A percentile compares a stretch with the other conserved stretches of the same genome.
phyloP scores from a whole-genome alignment of 2,329 filamentous ascomycete species.

The Colletotrichum orchidophilum region DNA sequence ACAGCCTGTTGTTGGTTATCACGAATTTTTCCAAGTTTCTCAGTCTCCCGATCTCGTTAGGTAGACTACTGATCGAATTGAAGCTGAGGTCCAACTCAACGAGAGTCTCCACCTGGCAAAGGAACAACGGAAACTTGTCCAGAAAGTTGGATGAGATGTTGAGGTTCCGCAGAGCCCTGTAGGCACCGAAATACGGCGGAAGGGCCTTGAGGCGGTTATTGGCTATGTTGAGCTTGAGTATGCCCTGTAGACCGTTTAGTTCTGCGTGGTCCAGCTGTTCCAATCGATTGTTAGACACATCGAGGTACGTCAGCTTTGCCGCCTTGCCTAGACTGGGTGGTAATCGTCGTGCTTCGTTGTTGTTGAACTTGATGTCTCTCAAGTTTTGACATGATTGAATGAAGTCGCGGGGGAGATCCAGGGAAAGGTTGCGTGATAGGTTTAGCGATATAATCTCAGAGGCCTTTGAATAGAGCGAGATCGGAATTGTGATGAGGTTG shows the following conservation, averaged over 20 bases:
- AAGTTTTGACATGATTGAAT: slow-evolving; percentile 92
- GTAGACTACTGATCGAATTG: slow-evolving; percentile 84
- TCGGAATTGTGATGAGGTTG: slow-evolving; percentile 94
- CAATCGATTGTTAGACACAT: slow-evolving; percentile 93
- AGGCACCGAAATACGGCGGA: slow-evolving; percentile 84
- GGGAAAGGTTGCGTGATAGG: slow-evolving; percentile 87
- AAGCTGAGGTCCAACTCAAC: slow-evolving; percentile 97
- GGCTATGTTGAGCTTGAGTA: slow-evolving; percentile 90
- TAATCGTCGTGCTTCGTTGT: slow-evolving; percentile 89
- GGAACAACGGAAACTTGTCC: slow-evolving; percentile 82
- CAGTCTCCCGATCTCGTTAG: slow-evolving; percentile 80
- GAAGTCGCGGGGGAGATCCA: slow-evolving; percentile 95
- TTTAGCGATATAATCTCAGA: slow-evolving; percentile 95
- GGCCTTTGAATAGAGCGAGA: slow-evolving; percentile 90
- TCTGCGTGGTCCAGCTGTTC: slow-evolving; percentile 89
- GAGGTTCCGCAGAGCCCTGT: slow-evolving; percentile 80
- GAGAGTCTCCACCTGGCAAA: slow-evolving; percentile 83
- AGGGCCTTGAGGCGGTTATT: slow-evolving; percentile 89
- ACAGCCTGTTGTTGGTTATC: slow-evolving; percentile 93
- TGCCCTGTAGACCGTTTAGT: slow-evolving; percentile 75
- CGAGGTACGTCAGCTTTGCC: slow-evolving; percentile 83
- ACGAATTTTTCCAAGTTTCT: slow-evolving; percentile 86
- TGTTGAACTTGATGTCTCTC: slow-evolving; percentile 94
- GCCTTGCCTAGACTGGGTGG: slow-evolving; percentile 87
- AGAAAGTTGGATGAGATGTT: slow-evolving; percentile 96